Evolutionary conservation across 768 basidiomycete species (phyloP).

Genomic region (Hirschioporus abietinus): DNA sequence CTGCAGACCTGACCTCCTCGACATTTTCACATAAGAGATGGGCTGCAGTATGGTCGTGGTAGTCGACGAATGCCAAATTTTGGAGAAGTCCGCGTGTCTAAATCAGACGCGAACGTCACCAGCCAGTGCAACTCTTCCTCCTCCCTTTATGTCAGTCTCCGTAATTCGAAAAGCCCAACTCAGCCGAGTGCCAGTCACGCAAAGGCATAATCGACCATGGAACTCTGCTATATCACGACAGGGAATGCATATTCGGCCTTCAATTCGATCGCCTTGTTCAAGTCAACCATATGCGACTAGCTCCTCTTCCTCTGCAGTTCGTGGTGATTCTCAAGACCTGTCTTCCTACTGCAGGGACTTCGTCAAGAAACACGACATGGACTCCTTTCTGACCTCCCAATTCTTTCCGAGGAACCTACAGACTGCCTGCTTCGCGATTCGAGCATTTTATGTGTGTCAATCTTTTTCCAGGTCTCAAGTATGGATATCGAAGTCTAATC

Average conservation of each 20-base stretch:
- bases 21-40: constrained; percentile 18
- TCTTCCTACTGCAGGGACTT: constrained; percentile 62
- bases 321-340: constrained; percentile 33
- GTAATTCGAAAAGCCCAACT: not conserved
- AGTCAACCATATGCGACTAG: not conserved
- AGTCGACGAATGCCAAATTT: not conserved
- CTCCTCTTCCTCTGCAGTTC: not conserved
- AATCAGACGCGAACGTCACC: not conserved
- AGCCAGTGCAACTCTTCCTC: not conserved
- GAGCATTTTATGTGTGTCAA: constrained; percentile 74
- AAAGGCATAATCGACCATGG: not conserved
- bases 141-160: not conserved
- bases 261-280: not conserved
- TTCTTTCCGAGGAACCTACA: constrained; percentile 66
- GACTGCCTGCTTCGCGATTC: constrained; percentile 69
- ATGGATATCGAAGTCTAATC: constrained; percentile 9
- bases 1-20: constrained; percentile 43
- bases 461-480: constrained; percentile 8
- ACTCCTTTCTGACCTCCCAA: constrained; percentile 65
- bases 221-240: not conserved
- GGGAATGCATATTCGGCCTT: not conserved
- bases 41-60: not conserved
- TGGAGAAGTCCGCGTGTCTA: not conserved
- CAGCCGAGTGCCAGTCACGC: not conserved
- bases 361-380: constrained; percentile 78